Percentiles rank a stretch among this genome's conserved stretches.
Conservation (phyloP, 2,329 filamentous ascomycete genomes). For the Aspergillus brunneoviolaceus region DNA sequence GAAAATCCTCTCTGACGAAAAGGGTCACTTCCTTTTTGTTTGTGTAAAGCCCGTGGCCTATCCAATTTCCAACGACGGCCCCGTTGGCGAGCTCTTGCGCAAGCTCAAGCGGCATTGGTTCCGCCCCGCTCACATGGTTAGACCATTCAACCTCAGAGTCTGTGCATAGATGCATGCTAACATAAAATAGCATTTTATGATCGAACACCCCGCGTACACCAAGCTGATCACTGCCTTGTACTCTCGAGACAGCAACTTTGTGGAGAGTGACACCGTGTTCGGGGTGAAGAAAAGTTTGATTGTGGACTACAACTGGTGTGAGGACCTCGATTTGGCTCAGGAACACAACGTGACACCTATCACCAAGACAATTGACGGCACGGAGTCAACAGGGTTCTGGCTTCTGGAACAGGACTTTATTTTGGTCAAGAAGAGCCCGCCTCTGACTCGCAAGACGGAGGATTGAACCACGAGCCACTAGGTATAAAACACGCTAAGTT, state of each 20-base stretch:
- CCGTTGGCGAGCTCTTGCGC: slow-evolving; percentile 22
- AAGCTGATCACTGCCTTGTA: slow-evolving; percentile 25
- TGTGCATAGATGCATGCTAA: neutral
- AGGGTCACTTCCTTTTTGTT: slow-evolving; percentile 27
- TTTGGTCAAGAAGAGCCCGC: slow-evolving; percentile 4
- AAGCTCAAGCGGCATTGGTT: slow-evolving; percentile 24
- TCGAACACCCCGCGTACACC: slow-evolving; percentile 7
- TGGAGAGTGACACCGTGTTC: slow-evolving; percentile 31
- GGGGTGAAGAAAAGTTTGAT: slow-evolving; percentile 33
- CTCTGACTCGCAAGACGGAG: slow-evolving; percentile 2
- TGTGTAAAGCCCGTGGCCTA: slow-evolving; percentile 28
- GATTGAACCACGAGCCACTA: neutral
- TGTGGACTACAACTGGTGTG: slow-evolving; percentile 26
- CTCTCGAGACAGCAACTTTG: slow-evolving; percentile 29
- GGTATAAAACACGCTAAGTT: neutral
- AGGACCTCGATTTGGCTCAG: slow-evolving; percentile 23
- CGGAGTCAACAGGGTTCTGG: slow-evolving; percentile 5
- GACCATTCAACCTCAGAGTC: neutral
- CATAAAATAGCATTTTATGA: neutral
- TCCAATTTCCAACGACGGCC: slow-evolving; percentile 28
- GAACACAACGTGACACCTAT: slow-evolving; percentile 19
- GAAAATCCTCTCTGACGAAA: slow-evolving; percentile 20
- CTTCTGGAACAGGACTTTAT: slow-evolving; percentile 6
- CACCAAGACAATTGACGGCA: neutral
- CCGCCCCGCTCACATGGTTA: slow-evolving; percentile 24